These are phyloP conservation scores for Lolium perenne DNA, from an alignment of 176 grass and related monocot species.

Conservation along the genomic window DNA sequence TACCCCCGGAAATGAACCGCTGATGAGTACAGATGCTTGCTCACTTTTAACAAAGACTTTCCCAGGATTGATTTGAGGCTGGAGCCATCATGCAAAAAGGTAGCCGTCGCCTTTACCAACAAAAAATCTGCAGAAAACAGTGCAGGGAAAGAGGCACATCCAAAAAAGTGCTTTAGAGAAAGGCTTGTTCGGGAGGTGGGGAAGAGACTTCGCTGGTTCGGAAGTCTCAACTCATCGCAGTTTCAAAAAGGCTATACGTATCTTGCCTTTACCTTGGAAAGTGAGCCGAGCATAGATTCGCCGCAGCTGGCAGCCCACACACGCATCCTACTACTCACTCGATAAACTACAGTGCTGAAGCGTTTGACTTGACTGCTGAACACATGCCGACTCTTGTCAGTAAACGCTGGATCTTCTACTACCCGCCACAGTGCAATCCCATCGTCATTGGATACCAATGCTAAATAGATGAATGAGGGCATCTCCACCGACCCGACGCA, in stretches of 20 bases:
- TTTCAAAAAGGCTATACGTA: slow-evolving; percentile 41
- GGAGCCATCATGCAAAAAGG: slow-evolving; percentile 35
- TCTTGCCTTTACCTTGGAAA: slow-evolving; percentile 36
- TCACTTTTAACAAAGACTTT: slow-evolving; percentile 35
- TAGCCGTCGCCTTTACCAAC: background rate
- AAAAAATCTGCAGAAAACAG: slow-evolving; percentile 42
- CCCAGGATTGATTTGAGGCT: background rate
- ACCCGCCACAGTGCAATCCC: background rate
- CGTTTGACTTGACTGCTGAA: background rate
- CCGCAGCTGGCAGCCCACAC: slow-evolving; percentile 2
- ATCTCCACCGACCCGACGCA: no score
- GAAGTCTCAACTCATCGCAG: slow-evolving; percentile 44
- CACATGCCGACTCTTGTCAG: background rate
- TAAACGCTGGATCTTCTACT: background rate
- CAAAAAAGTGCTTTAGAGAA: slow-evolving; percentile 51
- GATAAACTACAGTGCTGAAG: background rate
- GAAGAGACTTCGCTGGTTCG: slow-evolving; percentile 10
- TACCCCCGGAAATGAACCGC: background rate
- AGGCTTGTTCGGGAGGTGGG: slow-evolving; percentile 48
- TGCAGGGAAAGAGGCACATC: slow-evolving; percentile 37
- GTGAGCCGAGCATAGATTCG: slow-evolving; percentile 42
- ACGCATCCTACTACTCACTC: background rate
- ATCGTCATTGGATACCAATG: background rate
- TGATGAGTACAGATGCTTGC: background rate
- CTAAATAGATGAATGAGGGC: no score